These are phyloP conservation scores for Phaffia australis DNA, from an alignment of 768 basidiomycete genomes.

Conservation along the genomic window DNA sequence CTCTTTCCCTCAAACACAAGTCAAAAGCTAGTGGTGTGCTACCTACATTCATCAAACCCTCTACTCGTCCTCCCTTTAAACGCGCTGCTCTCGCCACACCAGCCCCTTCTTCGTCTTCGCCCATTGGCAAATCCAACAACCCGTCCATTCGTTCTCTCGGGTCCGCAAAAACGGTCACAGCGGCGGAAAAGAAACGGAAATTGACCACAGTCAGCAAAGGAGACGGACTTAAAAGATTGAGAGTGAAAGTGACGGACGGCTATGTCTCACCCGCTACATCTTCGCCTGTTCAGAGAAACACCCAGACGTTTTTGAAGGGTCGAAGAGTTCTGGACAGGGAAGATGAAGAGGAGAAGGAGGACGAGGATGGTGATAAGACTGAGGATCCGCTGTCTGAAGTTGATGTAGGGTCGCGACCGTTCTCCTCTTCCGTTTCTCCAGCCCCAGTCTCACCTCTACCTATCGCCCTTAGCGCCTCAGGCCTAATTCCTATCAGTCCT, in stretches of 20 bases:
- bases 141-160: background rate
- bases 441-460: too few relatives aligned
- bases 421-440: too few relatives aligned
- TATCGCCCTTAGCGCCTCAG: too few relatives aligned
- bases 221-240: constrained; percentile 3
- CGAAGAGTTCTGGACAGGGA: too few relatives aligned
- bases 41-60: background rate
- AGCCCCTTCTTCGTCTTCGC: constrained; percentile 2
- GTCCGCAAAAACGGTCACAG: constrained; percentile 2
- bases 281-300: background rate
- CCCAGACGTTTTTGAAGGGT: background rate
- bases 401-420: too few relatives aligned
- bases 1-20: background rate
- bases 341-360: too few relatives aligned
- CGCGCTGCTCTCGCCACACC: background rate
- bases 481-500: too few relatives aligned
- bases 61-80: background rate
- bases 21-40: background rate
- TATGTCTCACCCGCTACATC: background rate
- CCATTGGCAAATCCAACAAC: constrained; percentile 5
- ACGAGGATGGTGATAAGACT: too few relatives aligned
- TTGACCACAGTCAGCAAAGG: background rate
- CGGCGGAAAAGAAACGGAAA: background rate
- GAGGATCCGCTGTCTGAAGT: too few relatives aligned
- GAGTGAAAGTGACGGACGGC: background rate